Percentiles rank a stretch among this genome's conserved stretches.
phyloP scores from a whole-genome alignment of 2,329 filamentous ascomycete species.

The Parafenestella ontariensis region DNA sequence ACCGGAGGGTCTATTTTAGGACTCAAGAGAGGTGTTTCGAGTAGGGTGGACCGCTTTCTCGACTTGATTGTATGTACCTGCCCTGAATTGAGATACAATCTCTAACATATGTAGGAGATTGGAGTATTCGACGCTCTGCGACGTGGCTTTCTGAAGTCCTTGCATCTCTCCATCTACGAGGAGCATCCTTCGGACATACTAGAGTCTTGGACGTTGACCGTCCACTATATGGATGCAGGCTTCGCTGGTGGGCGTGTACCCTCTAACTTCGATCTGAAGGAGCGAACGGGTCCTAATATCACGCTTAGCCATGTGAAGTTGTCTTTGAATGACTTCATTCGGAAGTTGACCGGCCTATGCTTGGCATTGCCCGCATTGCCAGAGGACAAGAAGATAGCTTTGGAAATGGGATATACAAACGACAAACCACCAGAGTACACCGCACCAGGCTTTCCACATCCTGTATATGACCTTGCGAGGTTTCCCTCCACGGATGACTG shows the following conservation, averaged over 20 bases:
- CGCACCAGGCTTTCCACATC: slow-evolving; percentile 50
- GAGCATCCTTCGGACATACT: slow-evolving; percentile 49
- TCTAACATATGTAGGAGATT: slow-evolving; percentile 49
- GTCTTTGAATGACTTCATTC: slow-evolving; percentile 54
- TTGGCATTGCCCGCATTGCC: slow-evolving; percentile 36
- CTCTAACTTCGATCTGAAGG: slow-evolving; percentile 34
- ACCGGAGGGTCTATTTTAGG: neutral
- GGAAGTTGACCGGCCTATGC: slow-evolving; percentile 49
- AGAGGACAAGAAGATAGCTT: slow-evolving; percentile 52
- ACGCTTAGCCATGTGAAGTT: slow-evolving; percentile 50
- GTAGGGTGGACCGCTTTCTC: slow-evolving; percentile 5
- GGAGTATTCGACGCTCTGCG: slow-evolving; percentile 57
- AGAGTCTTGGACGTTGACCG: slow-evolving; percentile 59
- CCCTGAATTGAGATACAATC: too few relatives aligned
- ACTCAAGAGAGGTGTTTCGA: slow-evolving; percentile 3
- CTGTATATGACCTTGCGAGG: slow-evolving; percentile 35
- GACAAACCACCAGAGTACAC: slow-evolving; percentile 49
- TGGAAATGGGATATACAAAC: slow-evolving; percentile 56
- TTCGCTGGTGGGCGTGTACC: slow-evolving; percentile 6
- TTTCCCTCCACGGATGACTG: slow-evolving; percentile 41
- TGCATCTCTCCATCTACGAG: slow-evolving; percentile 57
- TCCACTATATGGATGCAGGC: slow-evolving; percentile 48
- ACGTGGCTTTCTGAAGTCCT: slow-evolving; percentile 50
- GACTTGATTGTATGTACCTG: neutral
- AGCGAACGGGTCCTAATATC: slow-evolving; percentile 38